Conservation (phyloP, 106 monocot genomes). For the Dioscorea dumetorum region DNA sequence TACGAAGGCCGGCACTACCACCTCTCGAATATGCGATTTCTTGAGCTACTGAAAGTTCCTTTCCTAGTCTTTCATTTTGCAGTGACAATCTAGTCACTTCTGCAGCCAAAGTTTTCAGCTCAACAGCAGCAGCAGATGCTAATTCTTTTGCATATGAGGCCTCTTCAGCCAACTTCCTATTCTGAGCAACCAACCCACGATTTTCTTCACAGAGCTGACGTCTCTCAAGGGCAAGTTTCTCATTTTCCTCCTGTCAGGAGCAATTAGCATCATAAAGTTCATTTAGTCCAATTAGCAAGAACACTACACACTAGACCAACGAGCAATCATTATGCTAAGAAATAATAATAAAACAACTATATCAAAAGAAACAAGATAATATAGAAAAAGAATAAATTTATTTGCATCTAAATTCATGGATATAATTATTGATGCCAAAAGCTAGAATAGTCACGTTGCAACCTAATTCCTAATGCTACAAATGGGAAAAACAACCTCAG, state of each 20-base stretch:
- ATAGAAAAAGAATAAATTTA: background rate
- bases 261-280: background rate
- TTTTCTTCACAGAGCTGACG: constrained; percentile 55
- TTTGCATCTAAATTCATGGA: too few relatives aligned
- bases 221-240: constrained; percentile 42
- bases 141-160: constrained; percentile 95
- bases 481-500: constrained; percentile 30
- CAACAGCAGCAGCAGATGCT: constrained; percentile 93
- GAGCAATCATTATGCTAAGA: too few relatives aligned
- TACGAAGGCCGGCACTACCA: constrained; percentile 20
- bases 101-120: constrained; percentile 89
- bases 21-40: constrained; percentile 39
- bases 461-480: background rate
- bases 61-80: constrained; percentile 76
- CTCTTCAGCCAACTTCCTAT: constrained; percentile 73
- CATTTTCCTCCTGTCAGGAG: constrained; percentile 47
- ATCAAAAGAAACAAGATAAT: background rate
- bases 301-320: too few relatives aligned
- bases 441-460: too few relatives aligned
- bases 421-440: too few relatives aligned
- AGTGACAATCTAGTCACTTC: constrained; percentile 89
- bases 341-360: background rate
- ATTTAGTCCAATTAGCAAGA: too few relatives aligned
- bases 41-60: constrained; percentile 56
- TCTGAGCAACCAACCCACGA: constrained; percentile 40